Conservation (phyloP, 1,139 yeast species). For the Blastobotrys aristatus region DNA sequence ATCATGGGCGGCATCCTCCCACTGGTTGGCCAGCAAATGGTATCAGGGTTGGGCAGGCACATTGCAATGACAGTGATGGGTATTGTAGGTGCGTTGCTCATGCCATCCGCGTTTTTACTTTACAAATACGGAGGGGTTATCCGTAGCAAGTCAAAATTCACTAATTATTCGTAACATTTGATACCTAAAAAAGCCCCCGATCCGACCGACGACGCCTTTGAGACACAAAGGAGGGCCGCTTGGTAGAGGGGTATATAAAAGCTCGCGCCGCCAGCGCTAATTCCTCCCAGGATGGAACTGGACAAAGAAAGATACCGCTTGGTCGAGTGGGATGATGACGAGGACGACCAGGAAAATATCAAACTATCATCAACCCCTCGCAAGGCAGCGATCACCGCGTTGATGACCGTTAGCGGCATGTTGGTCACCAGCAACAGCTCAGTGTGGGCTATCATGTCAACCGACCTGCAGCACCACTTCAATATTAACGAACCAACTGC, state of each 20-base stretch:
- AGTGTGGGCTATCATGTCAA: slow-evolving; percentile 50
- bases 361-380: neutral
- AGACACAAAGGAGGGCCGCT: no score
- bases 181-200: no score
- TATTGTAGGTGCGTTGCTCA: slow-evolving; percentile 1
- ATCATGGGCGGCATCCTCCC: slow-evolving; percentile 73
- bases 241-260: no score
- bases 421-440: slow-evolving; percentile 51
- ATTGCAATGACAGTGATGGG: slow-evolving; percentile 11
- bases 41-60: slow-evolving; percentile 45
- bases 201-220: no score
- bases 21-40: slow-evolving; percentile 58
- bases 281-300: no score
- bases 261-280: no score
- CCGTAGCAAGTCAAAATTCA: slow-evolving; percentile 17
- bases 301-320: neutral
- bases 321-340: slow-evolving; percentile 4
- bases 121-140: slow-evolving; percentile 19
- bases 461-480: slow-evolving; percentile 38
- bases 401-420: slow-evolving; percentile 35
- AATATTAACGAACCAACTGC: slow-evolving; percentile 17
- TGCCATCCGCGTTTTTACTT: slow-evolving; percentile 9
- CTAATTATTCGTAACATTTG: no score
- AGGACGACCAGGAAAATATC: slow-evolving; percentile 6
- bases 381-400: neutral